These are phyloP conservation scores for Sapria himalayana DNA, from an alignment of 345 rosid species.

Conservation along the genomic window DNA sequence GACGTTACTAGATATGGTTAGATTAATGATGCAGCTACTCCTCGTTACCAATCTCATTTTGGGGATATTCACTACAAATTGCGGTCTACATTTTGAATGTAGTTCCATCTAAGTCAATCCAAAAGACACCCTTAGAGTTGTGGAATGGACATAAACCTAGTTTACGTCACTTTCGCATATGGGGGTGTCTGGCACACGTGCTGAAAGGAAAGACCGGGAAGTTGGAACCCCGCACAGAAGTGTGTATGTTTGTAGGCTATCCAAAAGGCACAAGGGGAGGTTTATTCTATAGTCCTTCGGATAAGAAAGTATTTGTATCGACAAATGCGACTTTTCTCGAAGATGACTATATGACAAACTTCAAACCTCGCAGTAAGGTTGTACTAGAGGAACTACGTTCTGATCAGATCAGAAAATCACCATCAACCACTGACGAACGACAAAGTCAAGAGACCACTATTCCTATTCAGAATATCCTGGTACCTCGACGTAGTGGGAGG, in stretches of 20 bases:
- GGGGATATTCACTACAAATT: not conserved
- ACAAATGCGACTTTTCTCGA: too few species aligned
- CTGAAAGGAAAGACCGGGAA: not conserved
- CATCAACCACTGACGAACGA: not conserved
- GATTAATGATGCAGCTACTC: not conserved
- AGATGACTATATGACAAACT: too few species aligned
- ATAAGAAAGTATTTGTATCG: too few species aligned
- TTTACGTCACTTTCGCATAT: not conserved
- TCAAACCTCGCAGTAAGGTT: not conserved
- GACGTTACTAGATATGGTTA: not conserved
- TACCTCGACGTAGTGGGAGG: not conserved
- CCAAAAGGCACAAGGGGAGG: too few species aligned
- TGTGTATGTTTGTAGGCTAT: too few species aligned
- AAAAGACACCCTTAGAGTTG: slow-evolving; percentile 1
- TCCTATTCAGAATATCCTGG: not conserved
- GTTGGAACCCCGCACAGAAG: too few species aligned
- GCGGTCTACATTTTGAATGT: not conserved
- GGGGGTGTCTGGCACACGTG: slow-evolving; percentile 3
- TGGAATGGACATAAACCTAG: slow-evolving; percentile 1
- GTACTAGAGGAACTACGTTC: not conserved
- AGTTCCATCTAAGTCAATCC: not conserved
- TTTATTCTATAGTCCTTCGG: too few species aligned
- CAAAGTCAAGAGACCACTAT: not conserved
- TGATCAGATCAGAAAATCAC: not conserved
- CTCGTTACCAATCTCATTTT: not conserved